Conservation (phyloP, 805 yeast genomes). For the Candida incommunis region DNA sequence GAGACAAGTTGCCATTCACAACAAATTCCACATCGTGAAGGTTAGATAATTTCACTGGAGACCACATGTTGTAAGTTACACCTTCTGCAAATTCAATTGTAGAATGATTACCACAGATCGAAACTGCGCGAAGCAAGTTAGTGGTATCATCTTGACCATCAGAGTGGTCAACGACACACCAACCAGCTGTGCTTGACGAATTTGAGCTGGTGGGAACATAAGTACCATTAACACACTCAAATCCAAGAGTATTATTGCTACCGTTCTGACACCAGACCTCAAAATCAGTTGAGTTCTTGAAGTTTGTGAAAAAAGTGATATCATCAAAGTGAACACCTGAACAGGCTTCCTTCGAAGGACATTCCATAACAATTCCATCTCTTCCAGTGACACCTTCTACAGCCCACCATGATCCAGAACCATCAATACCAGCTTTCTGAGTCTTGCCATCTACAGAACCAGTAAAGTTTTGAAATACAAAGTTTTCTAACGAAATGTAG, state of each 20-base stretch:
- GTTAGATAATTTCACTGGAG: not conserved
- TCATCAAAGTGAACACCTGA: not conserved
- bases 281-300: not conserved
- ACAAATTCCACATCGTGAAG: not conserved
- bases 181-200: too few species aligned
- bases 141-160: not conserved
- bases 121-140: not conserved
- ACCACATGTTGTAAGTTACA: not conserved
- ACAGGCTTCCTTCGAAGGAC: not conserved
- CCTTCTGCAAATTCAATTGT: not conserved
- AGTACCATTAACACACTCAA: not conserved
- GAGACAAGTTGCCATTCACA: not conserved
- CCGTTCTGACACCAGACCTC: not conserved
- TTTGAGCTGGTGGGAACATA: too few species aligned
- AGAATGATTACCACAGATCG: not conserved
- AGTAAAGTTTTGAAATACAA: not conserved
- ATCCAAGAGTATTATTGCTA: not conserved
- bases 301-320: not conserved
- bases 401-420: not conserved
- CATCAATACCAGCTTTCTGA: not conserved
- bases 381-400: not conserved
- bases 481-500: not conserved
- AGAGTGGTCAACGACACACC: not conserved
- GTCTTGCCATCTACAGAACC: not conserved
- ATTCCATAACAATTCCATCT: not conserved